Conservation (phyloP, 768 basidiomycete species). For the Aureoboletus auriporus region DNA sequence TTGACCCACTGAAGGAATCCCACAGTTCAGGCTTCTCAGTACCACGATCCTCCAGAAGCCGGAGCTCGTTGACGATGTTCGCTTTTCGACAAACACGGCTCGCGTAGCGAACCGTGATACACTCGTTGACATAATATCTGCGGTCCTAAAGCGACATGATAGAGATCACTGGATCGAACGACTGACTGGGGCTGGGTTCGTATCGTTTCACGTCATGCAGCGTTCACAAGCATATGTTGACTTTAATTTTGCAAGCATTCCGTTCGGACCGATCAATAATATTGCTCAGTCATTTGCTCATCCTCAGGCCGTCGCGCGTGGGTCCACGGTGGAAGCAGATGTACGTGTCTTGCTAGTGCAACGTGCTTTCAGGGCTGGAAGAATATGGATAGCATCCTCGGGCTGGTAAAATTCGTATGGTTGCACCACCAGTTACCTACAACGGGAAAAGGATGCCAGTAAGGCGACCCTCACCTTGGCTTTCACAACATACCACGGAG, state of each 20-base stretch:
- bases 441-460: slow-evolving; percentile 77
- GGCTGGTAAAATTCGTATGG: slow-evolving; percentile 72
- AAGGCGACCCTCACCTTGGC: slow-evolving; percentile 76
- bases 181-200: slow-evolving; percentile 77
- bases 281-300: slow-evolving; percentile 87
- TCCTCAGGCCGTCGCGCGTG: slow-evolving; percentile 76
- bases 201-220: slow-evolving; percentile 9
- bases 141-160: slow-evolving; percentile 50
- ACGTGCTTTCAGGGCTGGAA: slow-evolving; percentile 11
- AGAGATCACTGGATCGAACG: slow-evolving; percentile 72
- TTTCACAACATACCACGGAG: slow-evolving; percentile 81
- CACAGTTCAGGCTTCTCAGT: slow-evolving; percentile 67
- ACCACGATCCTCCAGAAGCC: slow-evolving; percentile 59
- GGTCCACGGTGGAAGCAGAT: slow-evolving; percentile 72
- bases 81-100: slow-evolving; percentile 68
- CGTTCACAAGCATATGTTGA: slow-evolving; percentile 9
- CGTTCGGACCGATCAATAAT: slow-evolving; percentile 90
- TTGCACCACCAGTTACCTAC: slow-evolving; percentile 78
- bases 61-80: slow-evolving; percentile 53
- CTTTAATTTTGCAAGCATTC: slow-evolving; percentile 46
- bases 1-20: slow-evolving; percentile 10
- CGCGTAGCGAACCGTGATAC: slow-evolving; percentile 75
- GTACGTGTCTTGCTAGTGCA: slow-evolving; percentile 45
- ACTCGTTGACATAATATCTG: slow-evolving; percentile 65
- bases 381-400: slow-evolving; percentile 55